Evolutionary conservation across 2,329 filamentous ascomycete genomes (phyloP).

Genomic region (Aspergillus fructus): DNA sequence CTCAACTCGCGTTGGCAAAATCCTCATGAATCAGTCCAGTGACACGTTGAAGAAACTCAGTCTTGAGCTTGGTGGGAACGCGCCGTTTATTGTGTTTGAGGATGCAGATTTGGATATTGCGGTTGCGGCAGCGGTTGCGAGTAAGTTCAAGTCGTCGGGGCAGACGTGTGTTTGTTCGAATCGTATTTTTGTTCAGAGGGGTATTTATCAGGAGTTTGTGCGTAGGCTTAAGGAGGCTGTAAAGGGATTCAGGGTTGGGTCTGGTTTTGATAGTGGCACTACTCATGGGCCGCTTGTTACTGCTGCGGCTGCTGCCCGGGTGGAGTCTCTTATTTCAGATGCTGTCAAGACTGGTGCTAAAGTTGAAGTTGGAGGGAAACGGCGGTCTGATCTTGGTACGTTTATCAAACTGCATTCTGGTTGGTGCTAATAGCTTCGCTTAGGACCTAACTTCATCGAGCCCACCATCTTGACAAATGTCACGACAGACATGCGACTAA

Average conservation of each 20-base stretch:
- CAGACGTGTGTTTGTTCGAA: constrained; percentile 87
- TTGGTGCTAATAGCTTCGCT: constrained; percentile 33
- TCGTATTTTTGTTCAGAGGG: constrained; percentile 48
- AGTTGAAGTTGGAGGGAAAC: neutral
- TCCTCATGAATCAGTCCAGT: constrained; percentile 85
- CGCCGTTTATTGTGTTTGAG: constrained; percentile 92
- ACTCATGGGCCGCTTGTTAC: neutral
- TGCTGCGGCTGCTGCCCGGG: neutral
- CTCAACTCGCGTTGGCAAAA: constrained; percentile 58
- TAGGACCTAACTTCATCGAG: constrained; percentile 77
- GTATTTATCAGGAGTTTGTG: constrained; percentile 51
- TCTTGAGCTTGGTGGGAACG: constrained; percentile 88
- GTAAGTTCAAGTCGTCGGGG: constrained; percentile 86
- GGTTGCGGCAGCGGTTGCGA: constrained; percentile 73
- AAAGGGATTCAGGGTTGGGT: neutral
- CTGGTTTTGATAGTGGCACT: neutral
- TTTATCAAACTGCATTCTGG: neutral
- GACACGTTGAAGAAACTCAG: constrained; percentile 77
- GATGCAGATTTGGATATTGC: constrained; percentile 76
- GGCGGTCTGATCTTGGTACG: neutral
- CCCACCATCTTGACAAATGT: constrained; percentile 84
- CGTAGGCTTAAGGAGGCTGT: constrained; percentile 49
- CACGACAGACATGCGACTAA: constrained; percentile 75
- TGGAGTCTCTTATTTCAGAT: neutral
- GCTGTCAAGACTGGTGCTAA: neutral